These are phyloP conservation scores for Xylogone sp. DNA, from an alignment of 2,329 filamentous ascomycete species.

Conservation along the genomic window DNA sequence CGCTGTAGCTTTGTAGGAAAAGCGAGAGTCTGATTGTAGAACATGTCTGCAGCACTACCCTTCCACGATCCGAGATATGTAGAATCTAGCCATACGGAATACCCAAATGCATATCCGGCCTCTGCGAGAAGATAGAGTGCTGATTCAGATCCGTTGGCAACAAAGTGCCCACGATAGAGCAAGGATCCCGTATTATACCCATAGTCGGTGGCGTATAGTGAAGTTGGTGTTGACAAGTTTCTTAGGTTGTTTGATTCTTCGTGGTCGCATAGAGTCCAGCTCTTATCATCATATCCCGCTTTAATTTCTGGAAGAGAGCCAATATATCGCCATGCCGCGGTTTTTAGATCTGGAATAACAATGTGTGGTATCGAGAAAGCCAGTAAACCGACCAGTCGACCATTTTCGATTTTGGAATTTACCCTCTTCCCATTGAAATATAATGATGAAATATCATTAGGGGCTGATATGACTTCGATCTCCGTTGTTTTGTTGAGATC, in stretches of 20 bases:
- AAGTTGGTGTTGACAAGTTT: slow-evolving; percentile 53
- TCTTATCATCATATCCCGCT: background rate
- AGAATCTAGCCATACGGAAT: slow-evolving; percentile 59
- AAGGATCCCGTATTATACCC: slow-evolving; percentile 66
- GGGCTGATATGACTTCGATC: slow-evolving; percentile 42
- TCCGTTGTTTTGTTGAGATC: slow-evolving; percentile 38
- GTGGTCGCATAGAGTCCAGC: background rate
- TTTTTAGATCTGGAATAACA: slow-evolving; percentile 3
- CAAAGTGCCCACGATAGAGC: slow-evolving; percentile 66
- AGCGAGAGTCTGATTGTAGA: slow-evolving; percentile 33
- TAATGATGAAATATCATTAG: slow-evolving; percentile 39
- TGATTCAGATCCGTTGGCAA: slow-evolving; percentile 54
- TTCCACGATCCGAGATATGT: slow-evolving; percentile 58
- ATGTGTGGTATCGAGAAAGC: slow-evolving; percentile 2
- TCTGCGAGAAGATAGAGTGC: slow-evolving; percentile 53
- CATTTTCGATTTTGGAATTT: background rate
- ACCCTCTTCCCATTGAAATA: slow-evolving; percentile 44
- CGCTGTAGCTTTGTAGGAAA: slow-evolving; percentile 34
- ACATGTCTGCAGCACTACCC: slow-evolving; percentile 50
- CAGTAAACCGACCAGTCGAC: slow-evolving; percentile 4
- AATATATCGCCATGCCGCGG: slow-evolving; percentile 1
- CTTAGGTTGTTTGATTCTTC: slow-evolving; percentile 2
- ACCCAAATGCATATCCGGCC: slow-evolving; percentile 63
- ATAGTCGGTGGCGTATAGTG: slow-evolving; percentile 67
- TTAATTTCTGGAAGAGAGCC: background rate